Base-by-base conservation (phyloP, 352 stramenopile genomes). In the Globisporangium nagaii region DNA sequence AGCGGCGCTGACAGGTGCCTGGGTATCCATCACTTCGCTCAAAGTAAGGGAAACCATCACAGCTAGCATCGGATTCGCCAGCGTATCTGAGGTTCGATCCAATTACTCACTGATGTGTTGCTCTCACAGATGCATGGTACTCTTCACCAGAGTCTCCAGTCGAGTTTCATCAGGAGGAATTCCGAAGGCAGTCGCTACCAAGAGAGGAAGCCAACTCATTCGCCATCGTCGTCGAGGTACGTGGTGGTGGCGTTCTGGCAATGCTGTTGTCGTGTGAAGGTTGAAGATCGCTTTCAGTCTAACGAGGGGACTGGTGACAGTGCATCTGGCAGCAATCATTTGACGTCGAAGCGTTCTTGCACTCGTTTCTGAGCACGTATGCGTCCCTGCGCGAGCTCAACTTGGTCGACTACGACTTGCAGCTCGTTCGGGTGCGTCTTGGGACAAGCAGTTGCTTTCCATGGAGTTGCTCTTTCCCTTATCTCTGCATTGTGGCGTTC, bases 381-480 rank as follows among this genome's bases (percentile, higher is more conserved):
- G 58, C 62, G 24, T 53, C 65, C 0, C 66, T 86, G 37, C 63
- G 60, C 34, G 43, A 57, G 6, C 66, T 67, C 43, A 63, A 79
- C 36, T 58, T 90, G 24, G 65, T 84, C 8, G 75, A 88, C 63
- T 90, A 90, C 54, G 76, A 86, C 39, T 36, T 87, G 3, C 65
- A 61, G 11, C 61, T 86, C 37, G 64, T 85, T 60, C 66, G 58
- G 37, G 79, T 87, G 65, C n/a, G n/a, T n/a, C n/a, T n/a, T n/a
- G n/a, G n/a, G n/a, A n/a, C n/a, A n/a, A n/a, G n/a, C n/a, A n/a
- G n/a, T n/a, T n/a, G n/a, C n/a, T n/a, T n/a, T n/a, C n/a, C n/a
- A n/a, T n/a, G n/a, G n/a, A n/a, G n/a, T n/a, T n/a, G n/a, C n/a
- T n/a, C n/a, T n/a, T n/a, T n/a, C n/a, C n/a, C n/a, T n/a, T n/a